A percentile compares a stretch with the other conserved stretches of the same genome.
phyloP scores from a whole-genome alignment of 345 rosid genomes.

The Turnera subulata region DNA sequence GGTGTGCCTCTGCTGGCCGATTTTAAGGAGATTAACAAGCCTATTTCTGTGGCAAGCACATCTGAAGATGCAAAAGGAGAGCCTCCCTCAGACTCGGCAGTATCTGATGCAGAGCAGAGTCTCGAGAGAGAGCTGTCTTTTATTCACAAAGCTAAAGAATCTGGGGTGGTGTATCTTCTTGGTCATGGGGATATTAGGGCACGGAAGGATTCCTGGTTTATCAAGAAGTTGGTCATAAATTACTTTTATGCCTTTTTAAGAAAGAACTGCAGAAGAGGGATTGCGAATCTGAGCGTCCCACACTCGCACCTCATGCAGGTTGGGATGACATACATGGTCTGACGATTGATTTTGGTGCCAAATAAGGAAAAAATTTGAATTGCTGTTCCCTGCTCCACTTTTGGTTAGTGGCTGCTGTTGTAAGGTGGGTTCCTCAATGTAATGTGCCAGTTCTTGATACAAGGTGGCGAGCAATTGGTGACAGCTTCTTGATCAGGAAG shows the following conservation, averaged over 20 bases:
- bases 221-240: constrained; percentile 85
- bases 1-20: constrained; percentile 81
- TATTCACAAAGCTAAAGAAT: constrained; percentile 85
- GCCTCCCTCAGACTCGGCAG: constrained; percentile 26
- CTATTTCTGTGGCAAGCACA: constrained; percentile 52
- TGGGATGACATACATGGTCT: constrained; percentile 99
- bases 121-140: constrained; percentile 93
- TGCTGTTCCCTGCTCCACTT: background rate
- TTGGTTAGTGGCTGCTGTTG: constrained; percentile 7
- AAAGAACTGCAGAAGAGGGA: constrained; percentile 92
- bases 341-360: constrained; percentile 23
- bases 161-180: constrained; percentile 93
- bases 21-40: constrained; percentile 33
- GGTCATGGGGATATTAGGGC: constrained; percentile 99
- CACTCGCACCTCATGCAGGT: constrained; percentile 97
- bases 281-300: constrained; percentile 87
- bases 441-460: background rate
- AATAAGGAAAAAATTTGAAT: background rate
- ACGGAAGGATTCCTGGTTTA: constrained; percentile 95
- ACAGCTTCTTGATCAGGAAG: constrained; percentile 12
- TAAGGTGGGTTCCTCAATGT: background rate
- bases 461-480: background rate
- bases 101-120: constrained; percentile 73
- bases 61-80: constrained; percentile 42
- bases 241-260: constrained; percentile 94